Conservation (phyloP, 2,329 filamentous ascomycete genomes). For the Alternaria gaisen region DNA sequence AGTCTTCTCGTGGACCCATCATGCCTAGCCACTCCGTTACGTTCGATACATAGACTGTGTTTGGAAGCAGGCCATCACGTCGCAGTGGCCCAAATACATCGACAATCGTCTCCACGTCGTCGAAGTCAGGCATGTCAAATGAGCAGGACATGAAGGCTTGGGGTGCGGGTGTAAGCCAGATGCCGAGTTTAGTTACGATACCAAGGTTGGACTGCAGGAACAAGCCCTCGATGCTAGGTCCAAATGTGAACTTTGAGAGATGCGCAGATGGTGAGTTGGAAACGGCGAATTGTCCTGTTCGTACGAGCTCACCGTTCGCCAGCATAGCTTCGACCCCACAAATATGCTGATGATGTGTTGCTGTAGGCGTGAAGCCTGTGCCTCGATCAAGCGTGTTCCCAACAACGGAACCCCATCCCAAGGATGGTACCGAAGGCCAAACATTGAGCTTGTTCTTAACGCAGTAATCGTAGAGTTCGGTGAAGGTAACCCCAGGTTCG, state of each 20-base stretch:
- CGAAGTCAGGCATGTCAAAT: slow-evolving; percentile 58
- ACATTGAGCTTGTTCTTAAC: slow-evolving; percentile 41
- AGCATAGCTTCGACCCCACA: slow-evolving; percentile 51
- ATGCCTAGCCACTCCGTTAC: slow-evolving; percentile 59
- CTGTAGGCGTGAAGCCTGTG: slow-evolving; percentile 53
- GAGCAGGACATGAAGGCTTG: slow-evolving; percentile 59
- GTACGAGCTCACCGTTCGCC: slow-evolving; percentile 44
- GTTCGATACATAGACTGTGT: slow-evolving; percentile 57
- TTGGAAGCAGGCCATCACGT: slow-evolving; percentile 55
- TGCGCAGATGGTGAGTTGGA: slow-evolving; percentile 53
- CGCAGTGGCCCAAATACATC: slow-evolving; percentile 57
- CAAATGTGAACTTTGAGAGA: slow-evolving; percentile 50
- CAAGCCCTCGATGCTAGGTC: slow-evolving; percentile 54
- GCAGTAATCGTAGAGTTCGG: slow-evolving; percentile 45
- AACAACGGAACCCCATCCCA: slow-evolving; percentile 48
- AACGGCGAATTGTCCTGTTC: slow-evolving; percentile 53
- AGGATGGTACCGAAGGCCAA: slow-evolving; percentile 45
- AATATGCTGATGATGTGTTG: slow-evolving; percentile 50
- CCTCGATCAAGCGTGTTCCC: slow-evolving; percentile 54
- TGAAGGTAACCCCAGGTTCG: slow-evolving; percentile 47
- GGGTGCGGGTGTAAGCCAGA: slow-evolving; percentile 47
- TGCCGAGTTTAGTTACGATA: slow-evolving; percentile 56
- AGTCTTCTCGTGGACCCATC: slow-evolving; percentile 54
- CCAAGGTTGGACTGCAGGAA: slow-evolving; percentile 64
- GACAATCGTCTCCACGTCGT: slow-evolving; percentile 57